A percentile compares a stretch with the other conserved stretches of the same genome.
Conservation (phyloP, 2,329 filamentous ascomycete genomes). For the Pseudogymnoascus sp. region DNA sequence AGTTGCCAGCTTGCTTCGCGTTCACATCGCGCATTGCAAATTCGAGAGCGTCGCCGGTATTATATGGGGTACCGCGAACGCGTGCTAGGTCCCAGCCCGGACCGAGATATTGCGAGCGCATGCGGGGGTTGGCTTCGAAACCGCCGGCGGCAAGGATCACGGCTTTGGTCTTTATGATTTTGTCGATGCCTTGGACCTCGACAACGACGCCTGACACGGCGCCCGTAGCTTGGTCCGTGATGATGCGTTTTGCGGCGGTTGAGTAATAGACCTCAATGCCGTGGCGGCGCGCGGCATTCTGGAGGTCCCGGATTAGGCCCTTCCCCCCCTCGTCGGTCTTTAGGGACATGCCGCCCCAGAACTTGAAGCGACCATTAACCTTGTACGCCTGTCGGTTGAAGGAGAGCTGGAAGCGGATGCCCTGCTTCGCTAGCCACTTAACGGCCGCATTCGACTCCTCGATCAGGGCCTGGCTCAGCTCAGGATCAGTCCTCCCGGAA, state of each 20-base stretch:
- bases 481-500: slow-evolving; percentile 41
- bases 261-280: slow-evolving; percentile 19
- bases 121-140: slow-evolving; percentile 51
- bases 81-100: slow-evolving; percentile 53
- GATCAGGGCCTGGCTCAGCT: slow-evolving; percentile 41
- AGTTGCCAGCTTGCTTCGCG: slow-evolving; percentile 48
- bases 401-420: slow-evolving; percentile 48
- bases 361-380: slow-evolving; percentile 50
- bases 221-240: slow-evolving; percentile 26
- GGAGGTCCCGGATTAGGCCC: slow-evolving; percentile 44
- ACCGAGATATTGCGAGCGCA: slow-evolving; percentile 46
- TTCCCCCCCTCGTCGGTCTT: slow-evolving; percentile 52
- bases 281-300: slow-evolving; percentile 23
- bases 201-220: slow-evolving; percentile 28
- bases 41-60: slow-evolving; percentile 49
- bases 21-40: slow-evolving; percentile 42
- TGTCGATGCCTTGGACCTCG: slow-evolving; percentile 18
- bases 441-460: slow-evolving; percentile 41
- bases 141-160: slow-evolving; percentile 52
- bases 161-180: slow-evolving; percentile 30
- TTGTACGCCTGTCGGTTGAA: slow-evolving; percentile 60
- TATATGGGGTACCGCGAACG: slow-evolving; percentile 56
- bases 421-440: slow-evolving; percentile 46
- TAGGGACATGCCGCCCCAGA: slow-evolving; percentile 58
- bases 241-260: slow-evolving; percentile 36